Evolutionary conservation across 805 yeast species (phyloP).

Genomic region (Ogataea trehaloabstinens): DNA sequence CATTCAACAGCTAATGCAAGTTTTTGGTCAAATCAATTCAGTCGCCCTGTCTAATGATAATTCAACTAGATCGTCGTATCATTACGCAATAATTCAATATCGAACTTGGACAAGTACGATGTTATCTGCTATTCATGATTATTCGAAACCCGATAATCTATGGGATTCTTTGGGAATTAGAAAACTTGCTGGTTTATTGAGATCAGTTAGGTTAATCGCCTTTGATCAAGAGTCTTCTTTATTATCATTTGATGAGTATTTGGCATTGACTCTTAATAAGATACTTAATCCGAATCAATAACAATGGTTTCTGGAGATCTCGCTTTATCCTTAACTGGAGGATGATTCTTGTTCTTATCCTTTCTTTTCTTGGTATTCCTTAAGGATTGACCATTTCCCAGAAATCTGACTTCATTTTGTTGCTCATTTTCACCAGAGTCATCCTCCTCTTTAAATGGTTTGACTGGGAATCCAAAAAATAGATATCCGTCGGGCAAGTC

Average conservation of each 20-base stretch:
- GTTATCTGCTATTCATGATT: conserved; percentile 42
- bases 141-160: conserved; percentile 35
- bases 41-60: conserved; percentile 14
- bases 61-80: conserved; percentile 29
- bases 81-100: conserved; percentile 38
- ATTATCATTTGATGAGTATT: conserved; percentile 21
- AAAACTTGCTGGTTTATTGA: conserved; percentile 45
- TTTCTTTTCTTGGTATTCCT: conserved; percentile 60
- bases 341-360: conserved; percentile 48
- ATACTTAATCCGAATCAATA: conserved; percentile 50
- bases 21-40: conserved; percentile 40
- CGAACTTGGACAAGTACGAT: conserved; percentile 26
- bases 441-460: conserved; percentile 42
- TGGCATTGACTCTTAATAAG: conserved; percentile 18
- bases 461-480: conserved; percentile 89
- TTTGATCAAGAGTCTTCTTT: conserved; percentile 6
- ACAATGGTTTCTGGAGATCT: conserved; percentile 78
- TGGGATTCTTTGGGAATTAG: conserved; percentile 48
- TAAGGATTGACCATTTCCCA: conserved; percentile 74
- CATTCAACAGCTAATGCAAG: conserved; percentile 39
- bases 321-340: conserved; percentile 59
- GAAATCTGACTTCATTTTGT: conserved; percentile 33
- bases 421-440: conserved; percentile 24
- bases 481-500: conserved; percentile 79
- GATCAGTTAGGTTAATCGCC: conserved; percentile 26